These are phyloP conservation scores for Corynascus novoguineensis DNA, from an alignment of 495 filamentous ascomycete species.

Conservation along the genomic window DNA sequence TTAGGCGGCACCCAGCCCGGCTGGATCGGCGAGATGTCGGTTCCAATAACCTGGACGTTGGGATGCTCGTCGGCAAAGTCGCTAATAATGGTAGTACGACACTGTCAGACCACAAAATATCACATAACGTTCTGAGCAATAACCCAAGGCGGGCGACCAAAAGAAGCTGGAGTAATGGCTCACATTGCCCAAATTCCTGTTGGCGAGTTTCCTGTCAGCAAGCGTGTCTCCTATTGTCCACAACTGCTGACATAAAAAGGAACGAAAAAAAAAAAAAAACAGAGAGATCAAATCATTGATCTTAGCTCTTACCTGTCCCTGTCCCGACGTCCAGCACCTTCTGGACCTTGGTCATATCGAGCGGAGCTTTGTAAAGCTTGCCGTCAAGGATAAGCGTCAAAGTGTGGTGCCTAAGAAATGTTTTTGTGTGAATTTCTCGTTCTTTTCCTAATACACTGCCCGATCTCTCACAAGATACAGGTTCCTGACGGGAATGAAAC, in stretches of 20 bases:
- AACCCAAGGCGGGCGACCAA: too few relatives aligned
- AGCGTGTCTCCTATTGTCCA: background rate
- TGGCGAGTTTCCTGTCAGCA: background rate
- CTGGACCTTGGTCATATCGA: constrained; percentile 33
- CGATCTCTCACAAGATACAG: background rate
- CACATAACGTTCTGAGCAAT: too few relatives aligned
- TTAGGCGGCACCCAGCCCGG: constrained; percentile 47
- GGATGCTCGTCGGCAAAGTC: constrained; percentile 49
- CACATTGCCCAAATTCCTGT: constrained; percentile 42
- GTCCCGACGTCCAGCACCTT: constrained; percentile 62
- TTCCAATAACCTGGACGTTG: constrained; percentile 50
- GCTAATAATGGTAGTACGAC: constrained; percentile 21
- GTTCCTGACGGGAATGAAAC: background rate
- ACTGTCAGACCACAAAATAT: too few relatives aligned
- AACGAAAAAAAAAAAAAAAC: too few relatives aligned
- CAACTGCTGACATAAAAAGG: too few relatives aligned
- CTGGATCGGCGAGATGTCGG: constrained; percentile 58
- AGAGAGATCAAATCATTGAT: too few relatives aligned
- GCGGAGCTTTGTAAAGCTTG: constrained; percentile 52
- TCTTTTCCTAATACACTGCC: background rate
- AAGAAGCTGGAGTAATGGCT: background rate
- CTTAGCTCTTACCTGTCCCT: constrained; percentile 39
- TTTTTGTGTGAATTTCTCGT: background rate
- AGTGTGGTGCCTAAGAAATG: constrained; percentile 30
- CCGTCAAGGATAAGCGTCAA: constrained; percentile 45